Conservation (phyloP, 768 basidiomycete species). For the Trametes gibbosa region DNA sequence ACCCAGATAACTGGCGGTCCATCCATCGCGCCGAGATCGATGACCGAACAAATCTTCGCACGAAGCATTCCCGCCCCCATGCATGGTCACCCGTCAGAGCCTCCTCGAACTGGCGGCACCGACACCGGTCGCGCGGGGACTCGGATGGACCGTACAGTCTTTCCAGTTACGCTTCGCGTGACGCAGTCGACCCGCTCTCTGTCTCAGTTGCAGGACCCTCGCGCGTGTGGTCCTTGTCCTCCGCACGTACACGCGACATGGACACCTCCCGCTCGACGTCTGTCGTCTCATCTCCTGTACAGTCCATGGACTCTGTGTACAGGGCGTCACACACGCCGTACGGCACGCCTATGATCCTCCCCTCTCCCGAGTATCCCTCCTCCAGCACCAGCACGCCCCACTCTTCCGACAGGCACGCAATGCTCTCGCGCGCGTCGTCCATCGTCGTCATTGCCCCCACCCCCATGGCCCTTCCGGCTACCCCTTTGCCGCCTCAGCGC, state of each 20-base stretch:
- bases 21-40: constrained; percentile 32
- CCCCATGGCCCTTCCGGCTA: background rate
- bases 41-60: constrained; percentile 15
- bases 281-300: constrained; percentile 7
- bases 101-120: constrained; percentile 10
- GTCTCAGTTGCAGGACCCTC: background rate
- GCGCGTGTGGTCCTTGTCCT: background rate
- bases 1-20: constrained; percentile 42
- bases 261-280: constrained; percentile 10
- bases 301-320: constrained; percentile 7
- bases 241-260: background rate
- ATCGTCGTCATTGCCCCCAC: background rate
- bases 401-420: constrained; percentile 7
- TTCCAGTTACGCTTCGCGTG: background rate
- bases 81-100: constrained; percentile 19
- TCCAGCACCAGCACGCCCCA: constrained; percentile 5
- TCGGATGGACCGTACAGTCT: constrained; percentile 8
- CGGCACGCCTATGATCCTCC: constrained; percentile 8
- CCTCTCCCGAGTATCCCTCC: constrained; percentile 10
- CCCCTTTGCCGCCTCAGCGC: background rate
- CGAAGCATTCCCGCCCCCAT: constrained; percentile 13
- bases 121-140: constrained; percentile 10
- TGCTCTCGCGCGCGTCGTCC: constrained; percentile 2
- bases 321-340: background rate
- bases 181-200: constrained; percentile 3